These are phyloP conservation scores for Stachybotrys chartarum DNA, from an alignment of 2,329 filamentous ascomycete genomes.

Conservation along the genomic window DNA sequence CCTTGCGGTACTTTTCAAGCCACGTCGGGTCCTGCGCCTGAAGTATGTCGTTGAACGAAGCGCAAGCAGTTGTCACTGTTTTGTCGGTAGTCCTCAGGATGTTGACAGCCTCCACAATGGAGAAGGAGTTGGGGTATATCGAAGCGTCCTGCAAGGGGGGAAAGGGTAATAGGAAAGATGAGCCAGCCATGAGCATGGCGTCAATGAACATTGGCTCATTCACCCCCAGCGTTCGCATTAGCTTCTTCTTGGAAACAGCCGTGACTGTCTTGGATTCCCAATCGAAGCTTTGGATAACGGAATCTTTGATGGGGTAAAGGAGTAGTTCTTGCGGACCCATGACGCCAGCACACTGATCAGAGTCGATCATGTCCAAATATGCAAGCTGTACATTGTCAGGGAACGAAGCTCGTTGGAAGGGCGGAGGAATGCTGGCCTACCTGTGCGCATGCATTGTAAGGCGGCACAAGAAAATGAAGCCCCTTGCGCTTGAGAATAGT, in stretches of 20 bases:
- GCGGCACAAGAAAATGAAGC: slow-evolving; percentile 74
- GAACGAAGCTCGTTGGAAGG: background rate
- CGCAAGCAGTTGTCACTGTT: slow-evolving; percentile 65
- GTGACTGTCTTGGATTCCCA: slow-evolving; percentile 61
- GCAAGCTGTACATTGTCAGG: slow-evolving; percentile 51
- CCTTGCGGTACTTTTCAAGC: slow-evolving; percentile 79
- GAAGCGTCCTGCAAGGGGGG: slow-evolving; percentile 62
- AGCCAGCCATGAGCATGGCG: slow-evolving; percentile 75
- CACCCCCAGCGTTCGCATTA: slow-evolving; percentile 62
- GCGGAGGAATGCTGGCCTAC: slow-evolving; percentile 35
- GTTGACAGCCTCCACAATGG: slow-evolving; percentile 70
- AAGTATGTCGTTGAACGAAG: slow-evolving; percentile 73
- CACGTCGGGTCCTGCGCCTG: slow-evolving; percentile 66
- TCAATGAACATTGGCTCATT: slow-evolving; percentile 72
- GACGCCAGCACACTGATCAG: slow-evolving; percentile 64
- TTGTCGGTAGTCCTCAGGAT: slow-evolving; percentile 64
- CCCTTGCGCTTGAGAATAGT: slow-evolving; percentile 60
- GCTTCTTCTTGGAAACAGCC: slow-evolving; percentile 57
- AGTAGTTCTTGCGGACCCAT: slow-evolving; percentile 82
- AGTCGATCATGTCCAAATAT: slow-evolving; percentile 64
- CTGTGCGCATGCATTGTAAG: slow-evolving; percentile 83
- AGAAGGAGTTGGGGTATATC: slow-evolving; percentile 49
- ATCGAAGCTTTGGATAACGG: slow-evolving; percentile 60
- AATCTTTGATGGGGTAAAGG: slow-evolving; percentile 74
- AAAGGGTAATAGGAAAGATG: slow-evolving; percentile 70